phyloP scores from a whole-genome alignment of 169 alveolate species.

The Besnoitia besnoiti region DNA sequence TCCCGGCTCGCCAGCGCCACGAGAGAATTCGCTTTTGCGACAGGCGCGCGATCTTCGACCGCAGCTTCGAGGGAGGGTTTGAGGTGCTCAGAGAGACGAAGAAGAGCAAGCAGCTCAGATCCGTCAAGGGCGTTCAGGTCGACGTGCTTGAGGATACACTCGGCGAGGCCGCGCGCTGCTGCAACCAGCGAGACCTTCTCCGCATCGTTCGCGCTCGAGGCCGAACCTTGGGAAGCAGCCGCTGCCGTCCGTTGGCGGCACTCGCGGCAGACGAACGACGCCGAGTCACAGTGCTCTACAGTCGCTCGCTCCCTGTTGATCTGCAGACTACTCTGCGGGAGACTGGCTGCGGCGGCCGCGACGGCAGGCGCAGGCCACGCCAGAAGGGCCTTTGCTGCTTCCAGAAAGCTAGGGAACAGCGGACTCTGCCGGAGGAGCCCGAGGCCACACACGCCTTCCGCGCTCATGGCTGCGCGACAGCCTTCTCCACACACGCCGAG shows the following conservation, averaged over 20 bases:
- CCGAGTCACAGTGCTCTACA: background rate
- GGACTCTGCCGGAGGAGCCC: background rate
- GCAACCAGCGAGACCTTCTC: background rate
- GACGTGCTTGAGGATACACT: slow-evolving; percentile 16
- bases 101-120: background rate
- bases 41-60: too few species aligned
- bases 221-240: background rate
- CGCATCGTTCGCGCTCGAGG: background rate
- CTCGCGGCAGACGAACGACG: background rate
- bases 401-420: background rate
- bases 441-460: background rate
- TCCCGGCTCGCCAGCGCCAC: too few species aligned
- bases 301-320: background rate
- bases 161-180: slow-evolving; percentile 2
- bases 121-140: background rate
- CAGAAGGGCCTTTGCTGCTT: background rate
- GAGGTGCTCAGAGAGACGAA: slow-evolving; percentile 1
- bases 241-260: background rate
- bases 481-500: background rate
- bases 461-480: background rate
- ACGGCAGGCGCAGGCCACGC: slow-evolving; percentile 10
- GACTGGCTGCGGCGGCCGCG: background rate
- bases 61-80: slow-evolving; percentile 13
- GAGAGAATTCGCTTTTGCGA: too few species aligned
- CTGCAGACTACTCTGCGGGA: background rate